Percentiles rank a stretch among this genome's conserved stretches.
Evolutionary conservation across 352 stramenopile species (phyloP).

Genomic region (Globisporangium uncinulatum): DNA sequence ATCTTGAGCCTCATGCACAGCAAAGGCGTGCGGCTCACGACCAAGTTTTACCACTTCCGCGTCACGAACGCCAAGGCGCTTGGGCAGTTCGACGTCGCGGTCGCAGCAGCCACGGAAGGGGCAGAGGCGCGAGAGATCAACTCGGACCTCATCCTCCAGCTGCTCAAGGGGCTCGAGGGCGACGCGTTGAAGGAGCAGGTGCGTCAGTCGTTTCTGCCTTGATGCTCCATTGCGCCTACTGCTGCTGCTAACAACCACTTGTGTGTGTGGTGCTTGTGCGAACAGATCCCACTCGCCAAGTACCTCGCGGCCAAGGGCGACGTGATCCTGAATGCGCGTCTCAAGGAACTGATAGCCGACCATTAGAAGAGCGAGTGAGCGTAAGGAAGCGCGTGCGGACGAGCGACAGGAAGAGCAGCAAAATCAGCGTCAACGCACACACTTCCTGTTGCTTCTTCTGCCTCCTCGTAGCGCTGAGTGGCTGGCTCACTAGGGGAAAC

Average conservation of each 20-base stretch:
- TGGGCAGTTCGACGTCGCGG: slow-evolving; percentile 49
- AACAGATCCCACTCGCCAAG: slow-evolving; percentile 61
- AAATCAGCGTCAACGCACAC: background rate
- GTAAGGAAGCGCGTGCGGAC: background rate
- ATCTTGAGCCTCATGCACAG: slow-evolving; percentile 43
- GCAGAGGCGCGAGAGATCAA: slow-evolving; percentile 69
- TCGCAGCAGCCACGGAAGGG: slow-evolving; percentile 58
- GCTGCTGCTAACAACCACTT: background rate
- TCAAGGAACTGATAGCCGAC: slow-evolving; percentile 50
- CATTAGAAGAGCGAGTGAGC: slow-evolving; percentile 12
- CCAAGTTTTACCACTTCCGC: slow-evolving; percentile 76
- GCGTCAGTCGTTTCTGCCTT: slow-evolving; percentile 1
- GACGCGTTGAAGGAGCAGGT: slow-evolving; percentile 52
- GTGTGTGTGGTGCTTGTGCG: slow-evolving; percentile 4
- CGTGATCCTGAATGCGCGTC: slow-evolving; percentile 55
- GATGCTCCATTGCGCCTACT: background rate
- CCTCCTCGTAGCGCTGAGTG: too few relatives aligned
- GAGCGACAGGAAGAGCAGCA: background rate
- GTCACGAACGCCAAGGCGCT: slow-evolving; percentile 63
- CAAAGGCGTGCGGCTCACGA: slow-evolving; percentile 40
- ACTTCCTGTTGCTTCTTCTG: background rate
- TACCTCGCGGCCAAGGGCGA: slow-evolving; percentile 80
- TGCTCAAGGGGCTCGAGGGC: slow-evolving; percentile 62
- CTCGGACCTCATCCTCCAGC: slow-evolving; percentile 63
- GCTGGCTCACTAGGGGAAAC: background rate